Evolutionary conservation across 164 flowering plant genomes (phyloP).

Genomic region (Brasenia schreberi): DNA sequence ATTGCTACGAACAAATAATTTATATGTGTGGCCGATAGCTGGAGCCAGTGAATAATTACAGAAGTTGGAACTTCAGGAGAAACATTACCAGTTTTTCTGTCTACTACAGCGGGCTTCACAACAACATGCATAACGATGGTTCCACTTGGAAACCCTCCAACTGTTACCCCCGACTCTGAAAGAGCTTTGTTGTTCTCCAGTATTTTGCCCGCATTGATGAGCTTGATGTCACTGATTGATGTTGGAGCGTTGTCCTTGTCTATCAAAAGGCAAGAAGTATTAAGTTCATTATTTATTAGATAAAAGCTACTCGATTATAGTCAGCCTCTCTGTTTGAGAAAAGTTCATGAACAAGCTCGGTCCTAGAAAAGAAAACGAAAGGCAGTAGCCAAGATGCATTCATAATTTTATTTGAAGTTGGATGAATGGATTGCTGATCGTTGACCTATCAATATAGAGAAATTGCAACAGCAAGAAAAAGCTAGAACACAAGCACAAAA

Average conservation of each 20-base stretch:
- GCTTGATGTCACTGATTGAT: constrained; percentile 44
- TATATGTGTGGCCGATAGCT: too few species aligned
- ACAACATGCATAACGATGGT: constrained; percentile 69
- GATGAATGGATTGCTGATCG: too few species aligned
- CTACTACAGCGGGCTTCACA: constrained; percentile 33
- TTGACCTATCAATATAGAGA: too few species aligned
- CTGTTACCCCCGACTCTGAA: constrained; percentile 37
- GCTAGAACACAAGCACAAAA: too few species aligned
- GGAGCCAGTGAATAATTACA: too few species aligned
- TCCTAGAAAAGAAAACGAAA: not conserved
- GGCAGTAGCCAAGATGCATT: not conserved
- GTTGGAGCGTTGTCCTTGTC: constrained; percentile 49
- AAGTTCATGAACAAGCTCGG: not conserved
- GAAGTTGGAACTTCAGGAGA: too few species aligned
- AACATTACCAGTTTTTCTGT: constrained; percentile 32
- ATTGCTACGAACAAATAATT: too few species aligned
- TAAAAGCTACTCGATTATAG: too few species aligned
- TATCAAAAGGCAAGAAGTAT: constrained; percentile 3
- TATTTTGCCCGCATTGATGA: constrained; percentile 62
- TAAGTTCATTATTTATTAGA: not conserved
- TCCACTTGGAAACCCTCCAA: constrained; percentile 48
- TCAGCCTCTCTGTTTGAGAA: not conserved
- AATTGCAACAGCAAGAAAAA: too few species aligned
- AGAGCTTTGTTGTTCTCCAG: constrained; percentile 56
- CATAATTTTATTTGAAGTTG: not conserved